Percentiles rank a stretch among this genome's conserved stretches.
phyloP scores from a whole-genome alignment of 2,329 filamentous ascomycete species.

The Calonectria fujianensis region DNA sequence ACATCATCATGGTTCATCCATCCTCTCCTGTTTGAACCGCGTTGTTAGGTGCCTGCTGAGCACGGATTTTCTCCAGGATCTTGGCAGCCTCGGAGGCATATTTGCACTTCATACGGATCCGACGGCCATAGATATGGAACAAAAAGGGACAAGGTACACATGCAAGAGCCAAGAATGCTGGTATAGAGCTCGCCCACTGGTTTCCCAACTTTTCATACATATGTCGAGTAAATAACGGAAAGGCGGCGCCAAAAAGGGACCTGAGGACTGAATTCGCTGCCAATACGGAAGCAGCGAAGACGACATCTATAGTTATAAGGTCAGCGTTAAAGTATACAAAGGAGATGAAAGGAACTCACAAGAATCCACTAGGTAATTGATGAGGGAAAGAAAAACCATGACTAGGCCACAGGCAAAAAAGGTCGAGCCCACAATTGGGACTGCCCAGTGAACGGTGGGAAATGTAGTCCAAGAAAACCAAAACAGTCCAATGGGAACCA shows the following conservation, averaged over 20 bases:
- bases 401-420: slow-evolving; percentile 64
- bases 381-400: slow-evolving; percentile 72
- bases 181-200: slow-evolving; percentile 28
- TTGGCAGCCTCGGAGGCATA: slow-evolving; percentile 20
- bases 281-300: slow-evolving; percentile 82
- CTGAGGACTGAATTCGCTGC: slow-evolving; percentile 81
- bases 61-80: neutral
- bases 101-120: slow-evolving; percentile 23
- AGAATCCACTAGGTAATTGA: slow-evolving; percentile 74
- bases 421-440: slow-evolving; percentile 61
- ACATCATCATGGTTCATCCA: neutral
- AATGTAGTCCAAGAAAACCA: slow-evolving; percentile 75
- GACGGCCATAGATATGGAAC: slow-evolving; percentile 2
- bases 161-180: slow-evolving; percentile 27
- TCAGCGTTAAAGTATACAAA: neutral
- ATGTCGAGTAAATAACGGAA: slow-evolving; percentile 77
- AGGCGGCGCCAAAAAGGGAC: slow-evolving; percentile 79
- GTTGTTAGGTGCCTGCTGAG: neutral
- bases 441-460: slow-evolving; percentile 69
- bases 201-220: slow-evolving; percentile 30
- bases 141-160: slow-evolving; percentile 29
- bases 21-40: neutral
- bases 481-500: slow-evolving; percentile 73
- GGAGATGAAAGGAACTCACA: slow-evolving; percentile 44
- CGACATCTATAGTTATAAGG: slow-evolving; percentile 65